Evolutionary conservation across 1,284 basidiomycete genomes (phyloP), one percentile per base, ranked within the genome.

Genomic region (Hymenochaete sp.): DNA sequence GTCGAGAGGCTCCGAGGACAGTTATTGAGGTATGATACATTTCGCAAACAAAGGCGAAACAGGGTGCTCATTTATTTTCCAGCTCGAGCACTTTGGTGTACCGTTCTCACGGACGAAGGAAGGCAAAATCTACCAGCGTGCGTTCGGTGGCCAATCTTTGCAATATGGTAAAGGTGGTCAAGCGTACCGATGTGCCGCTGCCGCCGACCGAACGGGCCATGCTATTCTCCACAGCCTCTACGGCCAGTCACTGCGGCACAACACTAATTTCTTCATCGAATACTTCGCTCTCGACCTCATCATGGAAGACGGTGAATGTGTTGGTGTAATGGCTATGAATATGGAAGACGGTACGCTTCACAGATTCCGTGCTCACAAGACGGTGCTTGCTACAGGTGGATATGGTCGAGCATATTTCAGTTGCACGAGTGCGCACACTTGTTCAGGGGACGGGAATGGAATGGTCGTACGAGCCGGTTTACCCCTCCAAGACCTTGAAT

Each of bases 201-300:
- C 96, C 6, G 96, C 96, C 52, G 96, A 99, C 67, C 91, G 96
- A 67, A 98, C 96, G 13, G 96, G 96, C 19, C 96, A 99, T 63
- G 96, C 96, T 35, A 82, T 99, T 62, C 81, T 99, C 45, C 96
- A 98, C 75, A 96, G 93, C 13, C 88, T 99, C 49, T 97, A 97
- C 62, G 96, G 96, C 57, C 96, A 98, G 73, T 98, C 96, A 52
- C 82, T 98, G 53, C 86, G 93, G 53, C 96, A 99, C 76, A 87
- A 98, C 75, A 98, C 96, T 64, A 96, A 98, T 70, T 99, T 97
- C 71, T 98, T 99, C 74, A 98, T 99, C 67, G 96, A 99, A 67
- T 99, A 93, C 71, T 98, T 99, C 65, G 96, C 95, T 14, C 79
- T 95, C 52, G 95, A 98, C 66, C 72, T 98, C 51, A 93, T 98